Base-by-base conservation (phyloP, 495 filamentous ascomycete species). In the Penicillium silybi region DNA sequence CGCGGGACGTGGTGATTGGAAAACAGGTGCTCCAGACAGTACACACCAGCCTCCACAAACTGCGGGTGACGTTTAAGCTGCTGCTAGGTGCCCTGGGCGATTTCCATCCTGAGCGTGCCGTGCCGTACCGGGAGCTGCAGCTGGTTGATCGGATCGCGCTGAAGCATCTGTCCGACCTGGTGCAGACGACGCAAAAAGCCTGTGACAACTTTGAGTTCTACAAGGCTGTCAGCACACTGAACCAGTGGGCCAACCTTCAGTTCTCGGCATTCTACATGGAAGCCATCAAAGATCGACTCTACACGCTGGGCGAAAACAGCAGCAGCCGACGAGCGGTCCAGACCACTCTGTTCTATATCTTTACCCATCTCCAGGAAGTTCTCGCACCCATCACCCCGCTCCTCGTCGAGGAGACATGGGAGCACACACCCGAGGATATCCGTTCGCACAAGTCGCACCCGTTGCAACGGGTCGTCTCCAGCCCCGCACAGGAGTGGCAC, bases 231-330 rank as follows among this genome's bases (percentile, higher is more conserved):
- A 80, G 74, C 46, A 70, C 75, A 6, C 73, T 97, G 56, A 92
- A 90, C 67, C 77, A 74, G 52, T 97, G 91, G 84, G 71, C 95
- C 53, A 83, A 81, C 50, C 80, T 76, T 17, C 87, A 95, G 54
- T 80, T 99, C 20, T 97, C 92, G 0, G 82, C 92, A 0, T 95
- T 97, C 64, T 97, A 97, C 70, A 82, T 97, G 45, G 93, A 97
- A 65, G 80, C 86, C 0, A 73, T 91, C 62, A 99, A 97, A 67
- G 93, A 99, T 63, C 76, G 87, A 23, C 70, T 96, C 4, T 97
- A 97, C 72, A 89, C 90, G 25, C 85, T 85, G 19, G 80, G 81
- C 49, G 80, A 80, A 38, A 74, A 77, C 46, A 79, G 76, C 44
- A 64, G 53, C 4, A 74, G 74, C 54, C 69, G 84, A 18, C 68